Evolutionary conservation across 2,329 filamentous ascomycete genomes (phyloP).

Genomic region (Paraconiothyrium brasiliense): DNA sequence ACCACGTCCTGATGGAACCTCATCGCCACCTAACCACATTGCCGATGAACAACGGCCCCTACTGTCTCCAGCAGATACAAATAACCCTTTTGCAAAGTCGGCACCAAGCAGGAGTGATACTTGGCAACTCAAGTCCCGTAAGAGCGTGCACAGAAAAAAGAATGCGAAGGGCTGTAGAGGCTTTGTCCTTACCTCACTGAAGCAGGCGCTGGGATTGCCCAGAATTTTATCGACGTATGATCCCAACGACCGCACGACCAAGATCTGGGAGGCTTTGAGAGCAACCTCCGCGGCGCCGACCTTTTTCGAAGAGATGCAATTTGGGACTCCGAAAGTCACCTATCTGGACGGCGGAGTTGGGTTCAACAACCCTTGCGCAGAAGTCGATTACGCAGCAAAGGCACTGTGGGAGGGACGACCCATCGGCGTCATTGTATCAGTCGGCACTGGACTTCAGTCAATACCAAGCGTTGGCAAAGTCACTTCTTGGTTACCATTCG

Average conservation of each 20-base stretch:
- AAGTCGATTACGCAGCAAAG: slow-evolving; percentile 61
- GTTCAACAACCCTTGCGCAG: slow-evolving; percentile 61
- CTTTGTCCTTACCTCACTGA: slow-evolving; percentile 51
- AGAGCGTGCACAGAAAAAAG: slow-evolving; percentile 47
- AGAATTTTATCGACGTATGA: slow-evolving; percentile 51
- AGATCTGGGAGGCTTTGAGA: slow-evolving; percentile 62
- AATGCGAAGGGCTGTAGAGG: slow-evolving; percentile 48
- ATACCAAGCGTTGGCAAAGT: slow-evolving; percentile 50
- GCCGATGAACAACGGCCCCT: slow-evolving; percentile 21
- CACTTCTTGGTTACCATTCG: slow-evolving; percentile 51
- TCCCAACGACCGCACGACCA: slow-evolving; percentile 49
- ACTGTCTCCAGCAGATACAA: slow-evolving; percentile 19
- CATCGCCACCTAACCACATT: slow-evolving; percentile 22
- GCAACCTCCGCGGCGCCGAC: slow-evolving; percentile 61
- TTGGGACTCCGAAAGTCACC: slow-evolving; percentile 56
- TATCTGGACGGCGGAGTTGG: slow-evolving; percentile 62
- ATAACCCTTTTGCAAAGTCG: slow-evolving; percentile 29
- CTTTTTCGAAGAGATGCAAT: slow-evolving; percentile 63
- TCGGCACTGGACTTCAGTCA: slow-evolving; percentile 51
- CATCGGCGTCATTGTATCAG: slow-evolving; percentile 51
- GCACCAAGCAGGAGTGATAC: slow-evolving; percentile 33
- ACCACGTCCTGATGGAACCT: slow-evolving; percentile 6
- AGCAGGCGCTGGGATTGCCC: slow-evolving; percentile 50
- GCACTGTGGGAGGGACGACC: slow-evolving; percentile 49
- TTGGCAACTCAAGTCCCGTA: slow-evolving; percentile 46